Conservation (phyloP, 208 protist genomes). For the Zelonia costaricensis region DNA sequence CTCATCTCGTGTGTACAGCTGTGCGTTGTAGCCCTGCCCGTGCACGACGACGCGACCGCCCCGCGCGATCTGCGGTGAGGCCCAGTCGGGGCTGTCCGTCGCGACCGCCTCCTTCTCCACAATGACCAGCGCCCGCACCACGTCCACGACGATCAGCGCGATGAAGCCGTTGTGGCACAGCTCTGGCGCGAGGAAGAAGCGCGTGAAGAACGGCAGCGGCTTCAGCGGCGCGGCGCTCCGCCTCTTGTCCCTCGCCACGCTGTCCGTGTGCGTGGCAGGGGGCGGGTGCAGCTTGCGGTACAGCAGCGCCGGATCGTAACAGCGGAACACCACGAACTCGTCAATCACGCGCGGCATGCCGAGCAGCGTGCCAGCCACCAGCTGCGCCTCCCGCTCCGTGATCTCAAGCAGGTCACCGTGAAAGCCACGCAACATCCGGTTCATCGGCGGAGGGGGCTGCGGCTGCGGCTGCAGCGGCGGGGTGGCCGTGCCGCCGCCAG, state of each 20-base stretch:
- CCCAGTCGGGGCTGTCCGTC: slow-evolving; percentile 46
- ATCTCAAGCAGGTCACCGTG: slow-evolving; percentile 68
- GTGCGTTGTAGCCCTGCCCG: slow-evolving; percentile 48
- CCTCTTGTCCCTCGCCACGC: neutral
- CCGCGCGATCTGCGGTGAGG: slow-evolving; percentile 28
- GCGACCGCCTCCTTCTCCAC: slow-evolving; percentile 56
- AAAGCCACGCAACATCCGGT: slow-evolving; percentile 57
- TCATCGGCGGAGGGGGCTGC: slow-evolving; percentile 41
- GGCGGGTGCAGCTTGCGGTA: slow-evolving; percentile 9
- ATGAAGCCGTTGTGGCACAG: slow-evolving; percentile 52
- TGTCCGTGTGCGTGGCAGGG: no score
- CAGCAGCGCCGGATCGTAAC: slow-evolving; percentile 18
- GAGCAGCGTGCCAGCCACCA: slow-evolving; percentile 41
- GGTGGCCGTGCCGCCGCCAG: slow-evolving; percentile 1
- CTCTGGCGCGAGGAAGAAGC: slow-evolving; percentile 76
- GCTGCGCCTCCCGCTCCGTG: slow-evolving; percentile 53
- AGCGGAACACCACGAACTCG: slow-evolving; percentile 58
- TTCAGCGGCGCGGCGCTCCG: slow-evolving; percentile 8
- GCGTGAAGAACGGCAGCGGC: slow-evolving; percentile 41
- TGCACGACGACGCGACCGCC: slow-evolving; percentile 33
- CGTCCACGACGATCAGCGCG: slow-evolving; percentile 68
- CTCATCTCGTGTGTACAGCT: slow-evolving; percentile 39
- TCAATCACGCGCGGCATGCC: slow-evolving; percentile 50
- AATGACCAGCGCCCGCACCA: slow-evolving; percentile 65
- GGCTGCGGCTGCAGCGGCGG: slow-evolving; percentile 17